These are phyloP conservation scores for Schizochytrium sp. DNA, from an alignment of 108 stramenopile genomes.

Conservation along the genomic window DNA sequence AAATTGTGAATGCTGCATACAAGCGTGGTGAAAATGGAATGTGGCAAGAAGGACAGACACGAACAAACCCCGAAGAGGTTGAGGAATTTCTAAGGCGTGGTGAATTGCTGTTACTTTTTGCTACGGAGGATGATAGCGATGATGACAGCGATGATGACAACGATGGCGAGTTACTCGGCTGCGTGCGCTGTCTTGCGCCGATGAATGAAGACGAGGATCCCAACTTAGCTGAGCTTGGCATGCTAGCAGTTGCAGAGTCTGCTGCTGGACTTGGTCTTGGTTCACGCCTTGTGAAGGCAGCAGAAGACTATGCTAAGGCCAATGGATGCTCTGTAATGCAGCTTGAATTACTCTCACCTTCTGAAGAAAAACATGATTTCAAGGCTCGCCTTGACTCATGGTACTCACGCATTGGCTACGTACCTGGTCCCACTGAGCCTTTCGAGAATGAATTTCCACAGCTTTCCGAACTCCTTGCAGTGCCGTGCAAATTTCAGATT, in stretches of 20 bases:
- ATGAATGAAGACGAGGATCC: not conserved
- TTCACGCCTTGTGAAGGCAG: not conserved
- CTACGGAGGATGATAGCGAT: not conserved
- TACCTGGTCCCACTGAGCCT: not conserved
- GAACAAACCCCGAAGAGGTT: slow-evolving; percentile 4
- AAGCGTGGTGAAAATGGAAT: not conserved
- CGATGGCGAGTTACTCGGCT: not conserved
- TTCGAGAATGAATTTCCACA: not conserved
- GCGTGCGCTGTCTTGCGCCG: not conserved
- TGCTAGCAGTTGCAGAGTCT: not conserved
- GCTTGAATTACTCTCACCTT: not conserved
- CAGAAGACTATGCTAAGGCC: not conserved
- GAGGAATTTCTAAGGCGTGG: not conserved
- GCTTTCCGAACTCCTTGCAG: slow-evolving; percentile 11
- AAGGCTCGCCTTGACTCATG: not conserved
- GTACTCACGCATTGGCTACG: slow-evolving; percentile 15
- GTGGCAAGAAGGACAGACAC: not conserved
- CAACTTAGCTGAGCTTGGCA: not conserved
- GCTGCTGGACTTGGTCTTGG: not conserved
- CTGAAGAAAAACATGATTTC: not conserved
- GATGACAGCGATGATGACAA: not conserved
- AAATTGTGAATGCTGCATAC: not conserved
- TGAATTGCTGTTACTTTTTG: not conserved
- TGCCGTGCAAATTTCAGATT: slow-evolving; percentile 6
- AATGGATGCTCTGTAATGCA: slow-evolving; percentile 8